Conservation (phyloP, 495 filamentous ascomycete genomes). For the Talaromyces proteolyticus region DNA sequence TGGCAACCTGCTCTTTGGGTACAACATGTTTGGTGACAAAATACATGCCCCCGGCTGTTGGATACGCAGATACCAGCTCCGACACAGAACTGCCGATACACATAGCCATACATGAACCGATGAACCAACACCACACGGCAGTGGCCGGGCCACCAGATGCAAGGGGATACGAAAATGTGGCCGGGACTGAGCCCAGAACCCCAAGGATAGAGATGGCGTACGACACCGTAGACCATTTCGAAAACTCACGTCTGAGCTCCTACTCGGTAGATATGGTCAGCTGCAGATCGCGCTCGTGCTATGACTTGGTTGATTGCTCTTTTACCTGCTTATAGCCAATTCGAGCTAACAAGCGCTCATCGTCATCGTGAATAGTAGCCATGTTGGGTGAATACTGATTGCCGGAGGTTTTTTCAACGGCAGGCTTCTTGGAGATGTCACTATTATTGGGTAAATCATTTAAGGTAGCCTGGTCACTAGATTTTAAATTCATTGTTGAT, state of each 20-base stretch:
- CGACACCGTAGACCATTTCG: conserved; percentile 68
- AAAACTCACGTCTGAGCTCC: conserved; percentile 64
- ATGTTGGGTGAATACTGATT: conserved; percentile 15
- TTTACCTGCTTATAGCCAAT: conserved; percentile 66
- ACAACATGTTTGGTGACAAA: conserved; percentile 59
- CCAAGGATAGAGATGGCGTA: conserved; percentile 71
- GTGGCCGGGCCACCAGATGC: conserved; percentile 64
- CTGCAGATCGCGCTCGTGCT: too few species aligned
- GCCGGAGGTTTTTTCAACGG: neutral
- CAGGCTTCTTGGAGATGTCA: neutral
- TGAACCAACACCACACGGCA: conserved; percentile 67
- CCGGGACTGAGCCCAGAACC: conserved; percentile 63
- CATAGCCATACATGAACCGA: conserved; percentile 63
- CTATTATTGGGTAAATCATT: neutral
- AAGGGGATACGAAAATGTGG: conserved; percentile 59
- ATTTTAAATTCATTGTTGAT: neutral
- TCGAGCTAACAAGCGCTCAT: conserved; percentile 57
- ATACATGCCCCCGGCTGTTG: conserved; percentile 60
- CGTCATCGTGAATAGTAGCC: conserved; percentile 53
- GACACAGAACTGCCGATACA: conserved; percentile 61
- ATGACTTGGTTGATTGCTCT: neutral
- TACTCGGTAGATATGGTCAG: too few species aligned
- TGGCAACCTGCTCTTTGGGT: conserved; percentile 47
- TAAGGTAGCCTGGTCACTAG: neutral
- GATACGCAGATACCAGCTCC: conserved; percentile 58